A percentile compares a stretch with the other conserved stretches of the same genome.
Conservation (phyloP, 1,139 yeast species). For the Hemisphaericaspora xylofermentans region DNA sequence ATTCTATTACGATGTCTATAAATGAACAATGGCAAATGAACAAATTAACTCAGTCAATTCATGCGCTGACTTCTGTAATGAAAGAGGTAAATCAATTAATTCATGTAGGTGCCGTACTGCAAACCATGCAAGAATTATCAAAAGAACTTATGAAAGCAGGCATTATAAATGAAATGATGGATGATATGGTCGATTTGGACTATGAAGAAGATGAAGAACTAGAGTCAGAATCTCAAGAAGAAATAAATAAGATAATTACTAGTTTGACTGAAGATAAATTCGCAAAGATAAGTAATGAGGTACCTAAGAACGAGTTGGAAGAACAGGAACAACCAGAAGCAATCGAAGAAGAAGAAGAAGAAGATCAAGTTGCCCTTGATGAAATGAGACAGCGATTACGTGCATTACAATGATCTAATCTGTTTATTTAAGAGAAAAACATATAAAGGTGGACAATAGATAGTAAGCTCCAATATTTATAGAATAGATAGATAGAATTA, state of each 20-base stretch:
- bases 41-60: constrained; percentile 80
- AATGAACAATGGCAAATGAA: constrained; percentile 90
- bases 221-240: constrained; percentile 71
- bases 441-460: constrained; percentile 1
- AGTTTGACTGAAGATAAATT: constrained; percentile 46
- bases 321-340: constrained; percentile 17
- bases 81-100: constrained; percentile 82
- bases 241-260: constrained; percentile 51
- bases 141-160: constrained; percentile 91
- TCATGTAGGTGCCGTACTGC: constrained; percentile 74
- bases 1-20: constrained; percentile 82
- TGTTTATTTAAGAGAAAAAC: constrained; percentile 1
- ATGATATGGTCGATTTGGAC: constrained; percentile 76
- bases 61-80: constrained; percentile 79
- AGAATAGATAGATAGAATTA: background rate
- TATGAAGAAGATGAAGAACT: constrained; percentile 58
- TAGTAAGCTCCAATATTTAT: constrained; percentile 1
- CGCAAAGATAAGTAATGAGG: constrained; percentile 41
- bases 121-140: constrained; percentile 83
- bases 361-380: constrained; percentile 70
- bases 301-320: constrained; percentile 34
- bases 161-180: constrained; percentile 92
- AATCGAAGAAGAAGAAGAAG: constrained; percentile 65
- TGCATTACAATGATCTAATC: constrained; percentile 66
- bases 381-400: constrained; percentile 87